A percentile compares a stretch with the other conserved stretches of the same genome.
Evolutionary conservation across 495 filamentous ascomycete species (phyloP).

Genomic region (Penicillium verhagenii): DNA sequence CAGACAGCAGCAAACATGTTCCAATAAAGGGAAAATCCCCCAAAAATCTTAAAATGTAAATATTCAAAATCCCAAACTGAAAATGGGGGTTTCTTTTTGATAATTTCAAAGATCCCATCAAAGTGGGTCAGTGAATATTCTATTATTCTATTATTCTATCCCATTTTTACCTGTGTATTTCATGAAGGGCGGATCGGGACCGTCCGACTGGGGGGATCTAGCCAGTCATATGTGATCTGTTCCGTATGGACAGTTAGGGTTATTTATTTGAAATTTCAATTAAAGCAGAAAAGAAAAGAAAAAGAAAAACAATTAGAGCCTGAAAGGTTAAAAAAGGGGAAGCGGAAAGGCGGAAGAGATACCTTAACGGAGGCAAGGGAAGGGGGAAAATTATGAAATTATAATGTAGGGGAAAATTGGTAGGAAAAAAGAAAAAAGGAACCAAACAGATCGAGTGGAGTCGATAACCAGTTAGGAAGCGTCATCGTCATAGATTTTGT

Average conservation of each 20-base stretch:
- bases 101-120: slow-evolving; percentile 12
- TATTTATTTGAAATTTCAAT: not conserved
- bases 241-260: too few species aligned
- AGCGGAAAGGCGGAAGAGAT: slow-evolving; percentile 22
- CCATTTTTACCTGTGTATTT: slow-evolving; percentile 16
- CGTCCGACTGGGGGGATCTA: slow-evolving; percentile 29
- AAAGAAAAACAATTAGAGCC: not conserved
- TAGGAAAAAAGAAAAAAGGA: not conserved
- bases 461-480: slow-evolving; percentile 22
- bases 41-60: not conserved
- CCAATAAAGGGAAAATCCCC: slow-evolving; percentile 19
- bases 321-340: slow-evolving; percentile 9
- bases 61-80: not conserved
- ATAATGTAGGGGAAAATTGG: too few species aligned
- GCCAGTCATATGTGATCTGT: slow-evolving; percentile 6
- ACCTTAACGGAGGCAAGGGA: slow-evolving; percentile 24
- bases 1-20: slow-evolving; percentile 42
- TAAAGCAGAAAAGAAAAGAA: slow-evolving; percentile 12
- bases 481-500: slow-evolving; percentile 15
- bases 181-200: slow-evolving; percentile 29
- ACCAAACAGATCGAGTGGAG: slow-evolving; percentile 19
- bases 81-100: slow-evolving; percentile 1
- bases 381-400: slow-evolving; percentile 11
- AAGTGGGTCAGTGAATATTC: too few species aligned
- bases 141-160: slow-evolving; percentile 11